A percentile compares a stretch with the other conserved stretches of the same genome.
Conservation (phyloP, 2,329 filamentous ascomycete species). For the Botrytis tulipae region DNA sequence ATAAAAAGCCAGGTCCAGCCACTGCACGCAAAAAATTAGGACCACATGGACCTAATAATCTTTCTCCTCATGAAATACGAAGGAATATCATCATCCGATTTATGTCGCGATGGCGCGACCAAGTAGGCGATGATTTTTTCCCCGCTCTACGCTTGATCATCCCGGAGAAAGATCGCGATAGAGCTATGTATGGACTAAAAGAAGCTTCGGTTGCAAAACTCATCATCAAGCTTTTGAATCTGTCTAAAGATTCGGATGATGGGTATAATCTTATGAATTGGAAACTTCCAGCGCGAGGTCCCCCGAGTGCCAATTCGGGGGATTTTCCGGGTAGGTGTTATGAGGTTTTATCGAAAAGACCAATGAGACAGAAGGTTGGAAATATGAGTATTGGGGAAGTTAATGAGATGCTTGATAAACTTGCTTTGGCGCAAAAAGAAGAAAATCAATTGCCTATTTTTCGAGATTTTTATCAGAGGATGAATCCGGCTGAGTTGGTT, state of each 20-base stretch:
- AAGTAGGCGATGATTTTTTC: constrained; percentile 91
- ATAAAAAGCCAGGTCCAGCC: constrained; percentile 50
- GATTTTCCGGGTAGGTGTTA: constrained; percentile 91
- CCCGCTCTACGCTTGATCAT: constrained; percentile 89
- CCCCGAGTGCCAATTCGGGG: constrained; percentile 67
- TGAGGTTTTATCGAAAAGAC: constrained; percentile 80
- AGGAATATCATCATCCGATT: constrained; percentile 82
- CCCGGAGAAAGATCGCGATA: constrained; percentile 87
- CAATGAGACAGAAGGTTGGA: constrained; percentile 70
- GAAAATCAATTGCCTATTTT: constrained; percentile 81
- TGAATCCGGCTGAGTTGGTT: constrained; percentile 90
- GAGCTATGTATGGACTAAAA: constrained; percentile 90
- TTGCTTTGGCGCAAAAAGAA: constrained; percentile 75
- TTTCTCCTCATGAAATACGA: constrained; percentile 73
- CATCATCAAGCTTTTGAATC: constrained; percentile 88
- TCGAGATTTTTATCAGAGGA: constrained; percentile 78
- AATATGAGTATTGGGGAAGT: constrained; percentile 86
- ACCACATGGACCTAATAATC: constrained; percentile 54
- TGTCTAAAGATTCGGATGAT: constrained; percentile 87
- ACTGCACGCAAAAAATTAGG: constrained; percentile 51
- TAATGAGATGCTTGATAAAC: constrained; percentile 77
- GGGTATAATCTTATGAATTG: constrained; percentile 82
- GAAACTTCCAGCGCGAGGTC: constrained; percentile 77
- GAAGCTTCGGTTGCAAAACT: constrained; percentile 88
- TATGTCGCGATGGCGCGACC: constrained; percentile 79